phyloP scores from a whole-genome alignment of 805 yeast genomes.

The Monosporozyma aerobia region DNA sequence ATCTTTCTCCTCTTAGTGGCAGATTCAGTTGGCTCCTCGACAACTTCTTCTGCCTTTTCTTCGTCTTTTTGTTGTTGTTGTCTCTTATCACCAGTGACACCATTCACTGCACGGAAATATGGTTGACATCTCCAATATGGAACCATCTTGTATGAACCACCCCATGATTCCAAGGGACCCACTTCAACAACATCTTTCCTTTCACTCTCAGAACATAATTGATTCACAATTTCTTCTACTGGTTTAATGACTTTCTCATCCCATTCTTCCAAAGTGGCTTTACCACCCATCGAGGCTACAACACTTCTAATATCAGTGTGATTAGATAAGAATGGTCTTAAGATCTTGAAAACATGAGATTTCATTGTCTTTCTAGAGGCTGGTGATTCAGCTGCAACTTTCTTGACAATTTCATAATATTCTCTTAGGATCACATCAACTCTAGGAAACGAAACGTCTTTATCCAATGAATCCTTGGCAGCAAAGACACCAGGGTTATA shows the following conservation, averaged over 20 bases:
- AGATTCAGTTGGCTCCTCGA: no score
- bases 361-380: slow-evolving; percentile 83
- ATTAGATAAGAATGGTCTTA: slow-evolving; percentile 68
- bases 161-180: slow-evolving; percentile 60
- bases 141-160: slow-evolving; percentile 67
- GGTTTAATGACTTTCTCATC: slow-evolving; percentile 45
- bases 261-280: slow-evolving; percentile 39
- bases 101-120: slow-evolving; percentile 81
- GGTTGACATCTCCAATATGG: slow-evolving; percentile 98
- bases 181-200: slow-evolving; percentile 43
- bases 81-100: slow-evolving; percentile 46
- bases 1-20: neutral
- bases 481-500: slow-evolving; percentile 86
- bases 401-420: slow-evolving; percentile 73
- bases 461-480: slow-evolving; percentile 32
- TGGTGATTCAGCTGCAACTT: slow-evolving; percentile 27
- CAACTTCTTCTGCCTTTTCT: neutral
- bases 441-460: slow-evolving; percentile 68
- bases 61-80: slow-evolving; percentile 4
- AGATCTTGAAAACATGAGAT: slow-evolving; percentile 80
- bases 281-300: slow-evolving; percentile 45
- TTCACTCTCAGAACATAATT: slow-evolving; percentile 48
- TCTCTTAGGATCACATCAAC: slow-evolving; percentile 78
- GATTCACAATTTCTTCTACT: slow-evolving; percentile 59
- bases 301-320: slow-evolving; percentile 72